Evolutionary conservation across 345 rosid species (phyloP), one percentile per base, ranked within the genome.

Genomic region (Syzygium oleosum): DNA sequence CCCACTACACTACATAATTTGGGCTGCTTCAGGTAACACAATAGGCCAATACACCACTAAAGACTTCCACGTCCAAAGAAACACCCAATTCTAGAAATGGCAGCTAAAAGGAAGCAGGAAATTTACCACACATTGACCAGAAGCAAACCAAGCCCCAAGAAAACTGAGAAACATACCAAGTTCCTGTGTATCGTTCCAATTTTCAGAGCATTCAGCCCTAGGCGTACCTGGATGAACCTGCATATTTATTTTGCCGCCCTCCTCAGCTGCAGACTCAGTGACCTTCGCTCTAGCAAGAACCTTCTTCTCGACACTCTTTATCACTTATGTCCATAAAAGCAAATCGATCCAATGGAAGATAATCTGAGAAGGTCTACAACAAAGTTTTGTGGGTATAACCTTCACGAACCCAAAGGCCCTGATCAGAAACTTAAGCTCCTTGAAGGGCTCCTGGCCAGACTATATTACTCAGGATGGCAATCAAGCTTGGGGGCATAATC

Each of bases 201-300:
- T 73, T 19, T 38, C 83, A 73, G 25, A 73, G 38, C 12, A 38
- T 73, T 21, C 14, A 43, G 49, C 13, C 49, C 49, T 73, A 73
- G 43, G 25, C 25, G 12, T 5, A 73, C 27, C 83, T 38, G 83
- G 4, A 73, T 73, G 23, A 73, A 73, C 83, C 49, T 61, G 68
- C 31, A 27, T 12, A 7, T 19, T 3, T 21, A 38, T 21, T 51
- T 85, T 54, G 63, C 88, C 87, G 29, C 84, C 51, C 12, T 88
- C 85, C 88, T 91, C 90, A 12, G 89, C 91, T 12, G 92, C 90
- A 55, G 92, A 87, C 86, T 87, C 87, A 85, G 91, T 88, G 84
- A 91, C 91, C 90, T 91, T 89, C 58, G 90, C 92, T 52, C 92
- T 91, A 10, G 89, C 4, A 54, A 91, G 91, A 52, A 85, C 92